phyloP scores from a whole-genome alignment of 257 asterid genomes.

The Cynanchum wilfordii region DNA sequence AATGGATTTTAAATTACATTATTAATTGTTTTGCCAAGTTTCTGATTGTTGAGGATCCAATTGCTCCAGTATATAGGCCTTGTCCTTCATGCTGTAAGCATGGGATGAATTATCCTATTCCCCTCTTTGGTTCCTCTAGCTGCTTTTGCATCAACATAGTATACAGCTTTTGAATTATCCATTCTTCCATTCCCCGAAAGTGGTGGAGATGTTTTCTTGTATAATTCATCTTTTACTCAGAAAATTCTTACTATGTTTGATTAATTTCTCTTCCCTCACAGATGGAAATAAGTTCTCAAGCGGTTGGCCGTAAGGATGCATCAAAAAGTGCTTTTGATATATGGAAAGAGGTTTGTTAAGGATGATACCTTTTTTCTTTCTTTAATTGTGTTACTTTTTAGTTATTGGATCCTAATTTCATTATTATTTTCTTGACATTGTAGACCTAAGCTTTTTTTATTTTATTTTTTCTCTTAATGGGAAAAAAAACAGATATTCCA shows the following conservation, averaged over 20 bases:
- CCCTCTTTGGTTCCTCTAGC: neutral
- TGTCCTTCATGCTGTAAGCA: neutral
- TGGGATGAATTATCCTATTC: neutral
- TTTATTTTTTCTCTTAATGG: neutral
- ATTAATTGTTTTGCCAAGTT: neutral
- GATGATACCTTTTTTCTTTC: neutral
- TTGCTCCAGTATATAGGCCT: neutral
- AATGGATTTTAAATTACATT: neutral
- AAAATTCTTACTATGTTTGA: conserved; percentile 2
- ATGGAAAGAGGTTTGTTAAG: conserved; percentile 87
- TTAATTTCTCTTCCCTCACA: conserved; percentile 19
- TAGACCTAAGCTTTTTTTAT: conserved; percentile 10
- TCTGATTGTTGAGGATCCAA: neutral
- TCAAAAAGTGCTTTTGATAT: conserved; percentile 80
- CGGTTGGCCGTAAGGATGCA: conserved; percentile 85
- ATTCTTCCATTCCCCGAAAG: neutral
- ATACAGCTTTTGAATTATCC: neutral
- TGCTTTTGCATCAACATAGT: neutral
- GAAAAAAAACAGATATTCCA: conserved; percentile 63
- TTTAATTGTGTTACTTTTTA: conserved; percentile 1
- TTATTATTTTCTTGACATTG: conserved; percentile 5
- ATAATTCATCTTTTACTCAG: neutral
- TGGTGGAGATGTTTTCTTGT: neutral
- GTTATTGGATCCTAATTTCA: conserved; percentile 4
- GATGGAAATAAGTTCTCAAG: conserved; percentile 92